Base-by-base conservation (phyloP, 148 eudicot genomes). In the Heliosperma pusillum region DNA sequence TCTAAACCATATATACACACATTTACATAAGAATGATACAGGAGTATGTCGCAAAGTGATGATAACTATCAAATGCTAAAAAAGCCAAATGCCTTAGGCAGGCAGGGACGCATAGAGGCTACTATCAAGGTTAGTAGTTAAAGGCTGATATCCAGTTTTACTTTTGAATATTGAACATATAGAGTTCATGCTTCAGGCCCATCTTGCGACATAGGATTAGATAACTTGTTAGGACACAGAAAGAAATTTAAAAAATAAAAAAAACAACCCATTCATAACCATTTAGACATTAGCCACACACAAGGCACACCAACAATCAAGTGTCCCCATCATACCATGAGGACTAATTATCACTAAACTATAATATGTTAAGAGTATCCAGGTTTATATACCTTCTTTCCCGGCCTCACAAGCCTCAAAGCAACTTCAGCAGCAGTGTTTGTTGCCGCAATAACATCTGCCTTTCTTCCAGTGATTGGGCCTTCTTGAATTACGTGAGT, bases 351-450 rank as follows among this genome's bases (percentile, higher is more conserved):
- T 45, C n/a, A 70, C 4, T 21, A 40, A 42, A 67, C 55, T 16
- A 26, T 22, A 20, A 50, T 11, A 24, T 27, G 15, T 7, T 26
- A 55, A 55, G 19, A 30, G 30, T 13, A 0, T 10, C 4, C 7
- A 2, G 25, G 5, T 24, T 40, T 33, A 30, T 10, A 42, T 87
- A 91, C 96, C 91, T 91, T 91, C 74, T 82, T 93, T 25, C 98
- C 98, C 5, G 98, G 98, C 81, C 91, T 88, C 47, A 88, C 87
- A 61, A 93, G 98, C 82, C 98, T 88, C 84, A 93, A 72, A 67
- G 98, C 98, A 82, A 93, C 98, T 78, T 93, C 98, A 33, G 98
- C 97, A 71, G 97, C 97, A 69, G 94, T 91, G 77, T 85, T 89
- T 58, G 92, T 93, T 0, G 98, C 98, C 52, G 94, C 98, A 85